These are phyloP conservation scores for Boletus coccyginus DNA, from an alignment of 768 basidiomycete species.

Conservation along the genomic window DNA sequence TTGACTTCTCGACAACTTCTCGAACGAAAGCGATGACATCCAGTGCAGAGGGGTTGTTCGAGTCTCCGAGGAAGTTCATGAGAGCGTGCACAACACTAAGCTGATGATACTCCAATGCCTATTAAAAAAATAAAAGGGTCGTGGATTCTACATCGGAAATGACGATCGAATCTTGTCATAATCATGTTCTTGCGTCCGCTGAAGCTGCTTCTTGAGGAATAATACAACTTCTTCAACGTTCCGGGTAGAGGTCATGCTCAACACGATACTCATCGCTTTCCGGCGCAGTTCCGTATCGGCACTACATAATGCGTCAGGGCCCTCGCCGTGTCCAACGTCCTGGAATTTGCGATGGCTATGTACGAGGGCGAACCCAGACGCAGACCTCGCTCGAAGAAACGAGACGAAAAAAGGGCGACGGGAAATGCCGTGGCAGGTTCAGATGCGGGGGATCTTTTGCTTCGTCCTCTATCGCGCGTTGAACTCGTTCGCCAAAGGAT, in stretches of 20 bases:
- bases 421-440: background rate
- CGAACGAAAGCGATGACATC: constrained; percentile 90
- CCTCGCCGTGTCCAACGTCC: background rate
- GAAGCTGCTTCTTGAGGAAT: constrained; percentile 98
- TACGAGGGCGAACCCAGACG: background rate
- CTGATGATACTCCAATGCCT: constrained; percentile 94
- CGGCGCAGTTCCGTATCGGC: constrained; percentile 95
- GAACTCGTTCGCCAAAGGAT: no score
- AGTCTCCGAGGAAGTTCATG: constrained; percentile 93
- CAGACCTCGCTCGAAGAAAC: background rate
- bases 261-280: constrained; percentile 85
- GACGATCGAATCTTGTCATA: constrained; percentile 73
- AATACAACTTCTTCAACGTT: constrained; percentile 96
- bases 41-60: constrained; percentile 90
- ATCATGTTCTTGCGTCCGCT: constrained; percentile 86
- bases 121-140: background rate
- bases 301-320: constrained; percentile 35
- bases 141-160: background rate
- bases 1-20: constrained; percentile 95
- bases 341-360: background rate
- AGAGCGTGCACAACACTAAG: constrained; percentile 91
- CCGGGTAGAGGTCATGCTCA: constrained; percentile 89
- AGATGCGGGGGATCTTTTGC: no score
- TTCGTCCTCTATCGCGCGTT: no score
- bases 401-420: background rate